A percentile compares a stretch with the other conserved stretches of the same genome.
These are phyloP conservation scores for Fusarium buharicum DNA, from an alignment of 2,329 filamentous ascomycete genomes.

Conservation along the genomic window DNA sequence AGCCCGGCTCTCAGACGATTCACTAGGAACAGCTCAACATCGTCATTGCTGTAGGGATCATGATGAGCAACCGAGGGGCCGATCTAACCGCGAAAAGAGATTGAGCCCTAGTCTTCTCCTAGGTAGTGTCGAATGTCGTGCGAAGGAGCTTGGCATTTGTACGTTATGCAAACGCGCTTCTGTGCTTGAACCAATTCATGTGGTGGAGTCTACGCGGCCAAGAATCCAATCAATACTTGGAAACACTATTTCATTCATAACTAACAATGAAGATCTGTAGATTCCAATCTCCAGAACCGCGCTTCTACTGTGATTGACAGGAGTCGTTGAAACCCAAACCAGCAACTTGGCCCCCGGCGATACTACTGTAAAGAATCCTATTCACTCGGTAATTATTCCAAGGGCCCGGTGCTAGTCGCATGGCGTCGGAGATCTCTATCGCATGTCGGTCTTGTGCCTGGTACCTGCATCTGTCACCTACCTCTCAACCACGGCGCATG, in stretches of 20 bases:
- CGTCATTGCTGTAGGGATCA: slow-evolving; percentile 11
- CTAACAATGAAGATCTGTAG: slow-evolving; percentile 36
- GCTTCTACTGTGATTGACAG: slow-evolving; percentile 34
- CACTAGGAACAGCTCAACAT: slow-evolving; percentile 31
- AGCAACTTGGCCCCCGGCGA: slow-evolving; percentile 11
- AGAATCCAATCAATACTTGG: slow-evolving; percentile 38
- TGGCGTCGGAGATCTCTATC: slow-evolving; percentile 34
- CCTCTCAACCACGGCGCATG: slow-evolving; percentile 14
- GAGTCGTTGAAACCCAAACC: slow-evolving; percentile 36
- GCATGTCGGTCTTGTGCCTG: slow-evolving; percentile 25
- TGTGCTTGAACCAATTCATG: slow-evolving; percentile 6
- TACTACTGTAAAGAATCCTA: neutral
- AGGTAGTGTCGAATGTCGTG: slow-evolving; percentile 20
- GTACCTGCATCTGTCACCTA: slow-evolving; percentile 40
- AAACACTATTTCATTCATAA: neutral
- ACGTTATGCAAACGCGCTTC: slow-evolving; percentile 27
- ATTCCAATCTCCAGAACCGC: slow-evolving; percentile 32
- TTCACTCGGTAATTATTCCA: slow-evolving; percentile 12
- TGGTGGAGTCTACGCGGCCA: slow-evolving; percentile 31
- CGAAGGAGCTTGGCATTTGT: slow-evolving; percentile 23
- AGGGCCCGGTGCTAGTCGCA: slow-evolving; percentile 7
- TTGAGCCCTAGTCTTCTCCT: slow-evolving; percentile 1
- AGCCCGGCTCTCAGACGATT: slow-evolving; percentile 32
- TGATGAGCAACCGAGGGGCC: neutral
- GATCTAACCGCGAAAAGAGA: slow-evolving; percentile 2